Base-by-base conservation (phyloP, 1,284 basidiomycete genomes). In the Ceratobasidium sp. region DNA sequence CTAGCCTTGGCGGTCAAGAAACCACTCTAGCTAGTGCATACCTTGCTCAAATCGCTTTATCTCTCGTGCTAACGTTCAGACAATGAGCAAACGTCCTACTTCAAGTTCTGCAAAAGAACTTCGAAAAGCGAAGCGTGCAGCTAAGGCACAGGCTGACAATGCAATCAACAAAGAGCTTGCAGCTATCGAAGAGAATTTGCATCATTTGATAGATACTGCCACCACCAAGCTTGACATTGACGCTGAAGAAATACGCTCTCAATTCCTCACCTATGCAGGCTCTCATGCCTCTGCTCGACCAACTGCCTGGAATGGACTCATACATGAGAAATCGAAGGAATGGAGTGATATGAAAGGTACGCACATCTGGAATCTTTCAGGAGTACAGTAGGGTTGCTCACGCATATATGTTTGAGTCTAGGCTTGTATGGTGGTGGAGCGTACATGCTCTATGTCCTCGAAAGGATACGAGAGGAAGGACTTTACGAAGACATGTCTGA, bases 251-350 rank as follows among this genome's bases (percentile, higher is more conserved):
- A 3, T 66, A 4, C 64, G 64, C 42, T 7, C 5, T 9, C n/a
- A 13, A 9, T 48, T 66, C 42, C 5, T 66, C 3, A n/a, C 44
- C 13, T 15, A 48, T 20, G n/a, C 17, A 15, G 9, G 17, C 15
- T 15, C 23, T 15, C 64, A 42, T 26, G 15, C 15, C 17, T 5
- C 13, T 6, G 64, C 40, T 28, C 20, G 15, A 23, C 64, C 64
- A 26, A 66, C 40, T 3, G 42, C 64, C 3, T 66, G 64, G 64
- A 66, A 66, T 44, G 64, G 64, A 26, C 23, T 66, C 4, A 28
- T 66, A 13, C 64, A 66, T 23, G 64, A 66, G 64, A 66, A 66
- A 23, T 66, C 40, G 4, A 42, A 13, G 13, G 64, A 66, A 17
- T 66, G 64, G 64, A 26, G 12, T 4, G 20, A 42, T 26, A 48